These are phyloP conservation scores for Streptanthus diversifolius DNA, from an alignment of 345 rosid genomes.

Conservation along the genomic window DNA sequence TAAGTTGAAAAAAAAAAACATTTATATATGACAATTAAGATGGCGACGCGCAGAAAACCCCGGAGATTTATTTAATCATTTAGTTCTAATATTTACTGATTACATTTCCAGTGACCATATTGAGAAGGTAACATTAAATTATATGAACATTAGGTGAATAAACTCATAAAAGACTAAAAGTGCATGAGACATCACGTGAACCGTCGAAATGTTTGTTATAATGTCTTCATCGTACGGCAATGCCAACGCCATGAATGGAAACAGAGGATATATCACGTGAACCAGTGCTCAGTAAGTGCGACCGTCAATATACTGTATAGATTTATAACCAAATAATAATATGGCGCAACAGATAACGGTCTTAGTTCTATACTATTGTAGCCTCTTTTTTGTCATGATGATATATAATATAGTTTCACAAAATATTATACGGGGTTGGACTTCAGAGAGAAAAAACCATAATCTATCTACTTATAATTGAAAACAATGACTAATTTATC, in stretches of 20 bases:
- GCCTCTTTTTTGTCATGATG: too few relatives aligned
- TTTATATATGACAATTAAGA: not conserved
- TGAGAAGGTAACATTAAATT: not conserved
- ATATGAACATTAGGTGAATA: not conserved
- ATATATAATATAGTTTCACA: too few relatives aligned
- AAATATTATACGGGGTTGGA: too few relatives aligned
- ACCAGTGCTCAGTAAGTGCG: slow-evolving; percentile 9
- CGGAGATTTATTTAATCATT: not conserved
- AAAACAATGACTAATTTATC: not conserved
- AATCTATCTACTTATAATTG: not conserved
- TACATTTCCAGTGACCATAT: not conserved
- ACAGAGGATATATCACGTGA: slow-evolving; percentile 28
- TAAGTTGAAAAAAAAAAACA: too few relatives aligned
- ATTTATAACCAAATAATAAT: not conserved
- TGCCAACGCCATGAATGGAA: slow-evolving; percentile 14
- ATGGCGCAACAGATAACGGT: not conserved
- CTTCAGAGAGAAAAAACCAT: not conserved
- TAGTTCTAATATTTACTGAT: not conserved
- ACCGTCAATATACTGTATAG: not conserved
- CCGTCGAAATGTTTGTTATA: slow-evolving; percentile 22
- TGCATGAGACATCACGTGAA: slow-evolving; percentile 25
- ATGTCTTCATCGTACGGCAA: slow-evolving; percentile 28
- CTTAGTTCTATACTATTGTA: not conserved
- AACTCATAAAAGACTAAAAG: not conserved
- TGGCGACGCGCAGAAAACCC: not conserved